These are phyloP conservation scores for Fusarium fujikuroi DNA, from an alignment of 2,329 filamentous ascomycete genomes.

Conservation along the genomic window DNA sequence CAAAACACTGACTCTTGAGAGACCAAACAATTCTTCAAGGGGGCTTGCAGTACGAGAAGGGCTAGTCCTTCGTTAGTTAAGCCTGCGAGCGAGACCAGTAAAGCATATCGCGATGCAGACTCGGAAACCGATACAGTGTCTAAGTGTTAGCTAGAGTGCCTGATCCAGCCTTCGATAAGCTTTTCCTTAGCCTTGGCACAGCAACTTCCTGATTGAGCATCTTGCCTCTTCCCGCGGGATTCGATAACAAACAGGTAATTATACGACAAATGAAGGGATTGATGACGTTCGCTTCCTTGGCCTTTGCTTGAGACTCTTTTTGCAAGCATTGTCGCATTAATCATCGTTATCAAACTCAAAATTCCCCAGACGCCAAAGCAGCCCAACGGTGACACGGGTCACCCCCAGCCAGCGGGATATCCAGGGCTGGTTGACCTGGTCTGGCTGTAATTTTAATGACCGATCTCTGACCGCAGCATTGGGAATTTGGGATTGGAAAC, in stretches of 20 bases:
- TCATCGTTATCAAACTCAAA: constrained; percentile 16
- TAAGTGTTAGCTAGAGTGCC: neutral
- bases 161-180: constrained; percentile 15
- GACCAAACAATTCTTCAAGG: neutral
- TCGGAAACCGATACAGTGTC: neutral
- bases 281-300: constrained; percentile 19
- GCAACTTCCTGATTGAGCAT: neutral
- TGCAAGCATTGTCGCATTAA: constrained; percentile 27
- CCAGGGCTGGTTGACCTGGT: neutral
- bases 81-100: neutral
- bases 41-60: constrained; percentile 2
- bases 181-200: constrained; percentile 13
- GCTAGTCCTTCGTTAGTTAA: neutral
- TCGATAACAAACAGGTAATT: neutral
- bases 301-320: neutral
- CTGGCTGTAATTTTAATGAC: constrained; percentile 14
- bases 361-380: neutral
- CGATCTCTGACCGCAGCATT: constrained; percentile 21
- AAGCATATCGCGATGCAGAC: constrained; percentile 1
- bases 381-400: neutral
- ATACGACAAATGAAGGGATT: neutral
- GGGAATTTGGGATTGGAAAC: constrained; percentile 22
- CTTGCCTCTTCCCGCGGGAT: neutral
- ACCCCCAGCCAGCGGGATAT: neutral
- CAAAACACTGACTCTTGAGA: neutral